These are phyloP conservation scores for Penicillium samsonianum DNA, from an alignment of 495 filamentous ascomycete genomes.

Conservation along the genomic window DNA sequence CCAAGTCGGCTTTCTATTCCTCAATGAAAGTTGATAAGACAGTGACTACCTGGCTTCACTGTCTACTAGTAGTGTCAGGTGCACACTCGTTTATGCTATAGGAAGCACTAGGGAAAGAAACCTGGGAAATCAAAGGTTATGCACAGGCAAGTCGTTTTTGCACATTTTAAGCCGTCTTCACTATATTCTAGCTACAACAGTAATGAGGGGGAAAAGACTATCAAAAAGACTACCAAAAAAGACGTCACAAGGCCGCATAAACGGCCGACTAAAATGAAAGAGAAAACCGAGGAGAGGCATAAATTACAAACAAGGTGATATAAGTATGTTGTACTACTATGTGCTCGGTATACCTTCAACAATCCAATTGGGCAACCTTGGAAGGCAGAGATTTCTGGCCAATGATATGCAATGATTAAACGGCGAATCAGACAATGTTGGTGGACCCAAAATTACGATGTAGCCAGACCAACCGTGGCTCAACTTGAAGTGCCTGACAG, in stretches of 20 bases:
- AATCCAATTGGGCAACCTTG: conserved; percentile 1
- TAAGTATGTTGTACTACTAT: background rate
- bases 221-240: too few species aligned
- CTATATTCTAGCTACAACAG: too few species aligned
- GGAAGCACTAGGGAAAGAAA: background rate
- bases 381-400: conserved; percentile 11
- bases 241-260: too few species aligned
- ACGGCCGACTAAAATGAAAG: too few species aligned
- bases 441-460: background rate
- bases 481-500: background rate
- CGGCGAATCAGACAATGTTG: background rate
- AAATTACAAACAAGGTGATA: conserved; percentile 1
- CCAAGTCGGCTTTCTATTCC: background rate
- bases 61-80: background rate
- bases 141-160: too few species aligned
- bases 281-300: background rate
- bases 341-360: background rate
- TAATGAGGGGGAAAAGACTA: too few species aligned
- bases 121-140: too few species aligned
- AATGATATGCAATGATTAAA: background rate
- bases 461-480: conserved; percentile 1
- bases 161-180: too few species aligned
- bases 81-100: background rate
- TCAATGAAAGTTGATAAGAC: background rate
- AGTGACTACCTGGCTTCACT: background rate